Percentiles rank a stretch among this genome's conserved stretches.
Conservation (phyloP, 1,284 basidiomycete genomes). For the Agaricales sp. region DNA sequence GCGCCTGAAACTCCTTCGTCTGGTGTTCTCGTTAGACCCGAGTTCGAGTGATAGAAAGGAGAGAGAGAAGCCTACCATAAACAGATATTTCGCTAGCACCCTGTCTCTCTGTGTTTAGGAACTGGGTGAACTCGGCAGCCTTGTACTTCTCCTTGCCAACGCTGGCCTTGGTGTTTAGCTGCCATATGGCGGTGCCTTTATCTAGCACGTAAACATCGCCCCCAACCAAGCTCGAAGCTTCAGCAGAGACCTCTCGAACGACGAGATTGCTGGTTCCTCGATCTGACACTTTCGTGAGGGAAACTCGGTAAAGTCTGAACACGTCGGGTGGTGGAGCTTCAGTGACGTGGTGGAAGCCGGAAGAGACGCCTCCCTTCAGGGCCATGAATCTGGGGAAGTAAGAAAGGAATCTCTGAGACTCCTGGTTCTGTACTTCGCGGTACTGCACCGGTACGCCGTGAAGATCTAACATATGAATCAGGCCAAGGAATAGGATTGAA, state of each 20-base stretch:
- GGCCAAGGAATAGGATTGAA: background rate
- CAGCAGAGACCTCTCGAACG: slow-evolving; percentile 36
- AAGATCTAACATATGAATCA: slow-evolving; percentile 36
- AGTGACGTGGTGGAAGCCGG: slow-evolving; percentile 51
- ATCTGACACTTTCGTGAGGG: slow-evolving; percentile 12
- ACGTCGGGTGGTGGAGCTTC: slow-evolving; percentile 31
- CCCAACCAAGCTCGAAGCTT: slow-evolving; percentile 33
- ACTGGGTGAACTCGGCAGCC: slow-evolving; percentile 46
- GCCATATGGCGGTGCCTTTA: slow-evolving; percentile 37
- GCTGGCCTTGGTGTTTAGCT: slow-evolving; percentile 43
- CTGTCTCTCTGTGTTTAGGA: slow-evolving; percentile 31
- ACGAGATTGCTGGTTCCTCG: slow-evolving; percentile 22
- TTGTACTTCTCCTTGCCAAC: slow-evolving; percentile 46
- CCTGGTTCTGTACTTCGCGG: slow-evolving; percentile 48
- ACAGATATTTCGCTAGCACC: slow-evolving; percentile 34
- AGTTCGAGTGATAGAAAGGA: background rate
- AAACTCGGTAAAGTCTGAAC: slow-evolving; percentile 38
- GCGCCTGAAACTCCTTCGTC: slow-evolving; percentile 41
- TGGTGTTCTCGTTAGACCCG: slow-evolving; percentile 12
- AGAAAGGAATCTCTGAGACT: slow-evolving; percentile 46
- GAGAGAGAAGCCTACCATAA: slow-evolving; percentile 32
- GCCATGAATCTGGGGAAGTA: slow-evolving; percentile 46
- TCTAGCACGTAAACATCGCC: slow-evolving; percentile 53
- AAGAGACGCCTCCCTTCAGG: slow-evolving; percentile 44
- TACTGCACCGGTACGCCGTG: slow-evolving; percentile 46